phyloP scores from a whole-genome alignment of 78 protist genomes.

The Emiliania huxleyi region DNA sequence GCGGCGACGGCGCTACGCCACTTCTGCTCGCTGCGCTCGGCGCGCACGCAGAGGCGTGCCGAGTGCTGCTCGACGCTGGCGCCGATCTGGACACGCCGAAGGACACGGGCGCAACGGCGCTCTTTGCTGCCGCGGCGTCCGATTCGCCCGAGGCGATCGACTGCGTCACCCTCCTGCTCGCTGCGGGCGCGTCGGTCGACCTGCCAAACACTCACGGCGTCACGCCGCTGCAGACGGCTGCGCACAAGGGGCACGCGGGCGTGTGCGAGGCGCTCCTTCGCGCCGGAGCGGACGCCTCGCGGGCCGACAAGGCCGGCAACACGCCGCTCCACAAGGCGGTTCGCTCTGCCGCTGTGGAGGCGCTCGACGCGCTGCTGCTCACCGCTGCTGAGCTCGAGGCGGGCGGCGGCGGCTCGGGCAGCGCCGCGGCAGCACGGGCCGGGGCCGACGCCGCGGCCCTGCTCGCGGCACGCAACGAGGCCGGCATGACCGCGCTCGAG shows the following conservation, averaged over 20 bases:
- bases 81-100: neutral
- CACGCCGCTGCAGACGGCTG: conserved; percentile 7
- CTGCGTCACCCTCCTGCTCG: neutral
- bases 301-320: neutral
- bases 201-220: neutral
- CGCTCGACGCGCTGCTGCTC: neutral
- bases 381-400: neutral
- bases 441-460: no score
- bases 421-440: no score
- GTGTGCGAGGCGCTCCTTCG: neutral
- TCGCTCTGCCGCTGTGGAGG: neutral
- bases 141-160: neutral
- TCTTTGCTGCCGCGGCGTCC: neutral
- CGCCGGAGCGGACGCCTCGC: neutral
- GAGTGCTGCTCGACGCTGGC: neutral
- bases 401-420: neutral
- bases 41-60: neutral
- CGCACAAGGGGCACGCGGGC: neutral
- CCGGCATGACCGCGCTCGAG: neutral
- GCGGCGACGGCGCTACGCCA: neutral
- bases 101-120: neutral
- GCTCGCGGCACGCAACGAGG: neutral
- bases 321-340: neutral
- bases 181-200: neutral
- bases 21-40: neutral